Evolutionary conservation across 257 asterid species (phyloP), one percentile per base, ranked within the genome.

Genomic region (Petunia axillaris): DNA sequence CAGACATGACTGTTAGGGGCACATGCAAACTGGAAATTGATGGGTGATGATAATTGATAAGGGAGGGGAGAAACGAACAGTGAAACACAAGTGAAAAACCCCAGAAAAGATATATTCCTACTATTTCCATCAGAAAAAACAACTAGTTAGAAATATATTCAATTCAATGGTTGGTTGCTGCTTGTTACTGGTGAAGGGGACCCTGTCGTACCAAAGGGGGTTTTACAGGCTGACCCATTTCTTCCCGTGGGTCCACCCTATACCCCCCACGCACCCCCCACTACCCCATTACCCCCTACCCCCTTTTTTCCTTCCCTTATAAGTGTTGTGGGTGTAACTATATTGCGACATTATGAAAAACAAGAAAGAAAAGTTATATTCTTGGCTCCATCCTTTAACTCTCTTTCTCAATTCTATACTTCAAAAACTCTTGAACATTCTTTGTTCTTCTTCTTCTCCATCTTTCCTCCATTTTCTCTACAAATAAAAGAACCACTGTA

Each of bases 161-260:
- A 16, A 70, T 35, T 50, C 10, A 75, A 79, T 81, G 80, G 38
- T 63, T 75, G 84, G 88, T 85, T 87, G 88, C 87, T 87, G 88
- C 87, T 87, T 88, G 84, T 86, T 86, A 81, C 78, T 82, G 83
- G 82, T 75, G 70, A 86, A 79, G 82, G 63, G 89, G 91, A 64
- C 87, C 90, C 94, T 85, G 79, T 67, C 48, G 15, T 80, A 39
- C 79, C 46, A 59, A 66, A 78, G 25, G 50, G 85, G 67, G 77
- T 39, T 79, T 81, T 36, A 53, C 89, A 85, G 86, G 83, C 81
- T 67, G 86, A 74, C 89, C 91, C 94, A 87, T 83, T 85, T 85
- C 91, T 75, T 75, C 79, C 79, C 14, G 2, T 74, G 80, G 81
- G 83, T 71, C 88, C 86, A 58, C 82, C 9, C 60, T 41, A 2